These are phyloP conservation scores for Coniferiporia sulphurascens DNA, from an alignment of 1,284 basidiomycete species.

Conservation along the genomic window DNA sequence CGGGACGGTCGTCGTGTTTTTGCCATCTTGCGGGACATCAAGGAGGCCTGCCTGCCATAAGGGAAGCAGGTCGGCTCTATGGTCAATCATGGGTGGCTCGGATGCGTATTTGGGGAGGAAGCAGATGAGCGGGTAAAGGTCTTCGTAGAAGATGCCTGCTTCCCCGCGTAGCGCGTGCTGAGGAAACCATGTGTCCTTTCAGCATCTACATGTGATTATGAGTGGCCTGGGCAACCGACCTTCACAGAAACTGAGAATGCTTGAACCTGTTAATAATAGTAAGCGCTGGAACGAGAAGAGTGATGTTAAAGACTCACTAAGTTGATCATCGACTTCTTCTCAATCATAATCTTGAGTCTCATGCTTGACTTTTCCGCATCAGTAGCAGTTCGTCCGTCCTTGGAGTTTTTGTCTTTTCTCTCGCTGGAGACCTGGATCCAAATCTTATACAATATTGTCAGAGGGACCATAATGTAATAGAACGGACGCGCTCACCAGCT, in stretches of 20 bases:
- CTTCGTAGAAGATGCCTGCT: constrained; percentile 41
- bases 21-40: constrained; percentile 31
- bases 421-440: constrained; percentile 58
- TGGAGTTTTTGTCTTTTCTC: constrained; percentile 32
- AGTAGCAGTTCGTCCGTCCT: constrained; percentile 4
- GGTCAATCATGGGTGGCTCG: constrained; percentile 26
- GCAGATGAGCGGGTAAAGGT: constrained; percentile 36
- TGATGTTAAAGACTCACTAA: constrained; percentile 34
- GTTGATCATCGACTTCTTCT: constrained; percentile 73
- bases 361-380: constrained; percentile 15
- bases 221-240: constrained; percentile 29
- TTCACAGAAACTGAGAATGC: constrained; percentile 61
- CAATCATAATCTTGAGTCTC: constrained; percentile 48
- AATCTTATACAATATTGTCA: constrained; percentile 33
- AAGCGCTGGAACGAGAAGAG: neutral
- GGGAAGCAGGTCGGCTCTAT: constrained; percentile 46
- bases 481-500: constrained; percentile 35
- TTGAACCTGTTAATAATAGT: constrained; percentile 39
- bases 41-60: constrained; percentile 45
- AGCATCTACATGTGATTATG: neutral
- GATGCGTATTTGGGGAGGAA: constrained; percentile 57
- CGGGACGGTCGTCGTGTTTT: constrained; percentile 2
- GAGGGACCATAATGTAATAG: neutral
- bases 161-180: constrained; percentile 41
- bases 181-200: neutral